phyloP scores from a whole-genome alignment of 805 yeast genomes.

The Sugiyamaella smithiae region DNA sequence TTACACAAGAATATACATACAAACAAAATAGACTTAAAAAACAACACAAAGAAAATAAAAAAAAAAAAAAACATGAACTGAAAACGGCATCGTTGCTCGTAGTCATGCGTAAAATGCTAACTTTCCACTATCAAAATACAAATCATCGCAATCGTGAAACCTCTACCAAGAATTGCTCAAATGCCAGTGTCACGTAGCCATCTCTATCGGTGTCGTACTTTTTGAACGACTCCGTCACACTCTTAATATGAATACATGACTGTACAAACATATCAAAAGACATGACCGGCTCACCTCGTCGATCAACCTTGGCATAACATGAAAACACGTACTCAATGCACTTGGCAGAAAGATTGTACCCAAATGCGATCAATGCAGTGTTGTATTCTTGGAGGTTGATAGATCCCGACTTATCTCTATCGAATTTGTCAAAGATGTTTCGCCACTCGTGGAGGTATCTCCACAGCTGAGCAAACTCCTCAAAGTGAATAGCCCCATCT shows the following conservation, averaged over 20 bases:
- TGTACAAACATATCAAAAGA: constrained; percentile 83
- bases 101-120: too few species aligned
- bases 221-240: constrained; percentile 75
- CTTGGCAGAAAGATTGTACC: constrained; percentile 57
- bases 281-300: constrained; percentile 38
- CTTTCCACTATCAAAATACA: too few species aligned
- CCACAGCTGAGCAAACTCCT: constrained; percentile 66
- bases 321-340: constrained; percentile 57
- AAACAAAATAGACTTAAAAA: too few species aligned
- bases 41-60: too few species aligned
- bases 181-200: constrained; percentile 45
- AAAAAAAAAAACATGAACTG: too few species aligned
- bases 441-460: constrained; percentile 66
- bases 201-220: constrained; percentile 71
- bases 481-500: constrained; percentile 47
- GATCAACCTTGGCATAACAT: constrained; percentile 45
- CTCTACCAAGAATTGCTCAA: constrained; percentile 38
- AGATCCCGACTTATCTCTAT: constrained; percentile 54
- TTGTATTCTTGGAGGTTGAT: constrained; percentile 67
- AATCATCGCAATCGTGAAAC: constrained; percentile 30
- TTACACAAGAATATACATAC: too few species aligned
- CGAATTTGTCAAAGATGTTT: constrained; percentile 59
- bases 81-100: too few species aligned
- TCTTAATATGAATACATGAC: constrained; percentile 68
- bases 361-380: constrained; percentile 59